Base-by-base conservation (phyloP, 2,329 filamentous ascomycete species). In the Pseudogymnoascus sp. region DNA sequence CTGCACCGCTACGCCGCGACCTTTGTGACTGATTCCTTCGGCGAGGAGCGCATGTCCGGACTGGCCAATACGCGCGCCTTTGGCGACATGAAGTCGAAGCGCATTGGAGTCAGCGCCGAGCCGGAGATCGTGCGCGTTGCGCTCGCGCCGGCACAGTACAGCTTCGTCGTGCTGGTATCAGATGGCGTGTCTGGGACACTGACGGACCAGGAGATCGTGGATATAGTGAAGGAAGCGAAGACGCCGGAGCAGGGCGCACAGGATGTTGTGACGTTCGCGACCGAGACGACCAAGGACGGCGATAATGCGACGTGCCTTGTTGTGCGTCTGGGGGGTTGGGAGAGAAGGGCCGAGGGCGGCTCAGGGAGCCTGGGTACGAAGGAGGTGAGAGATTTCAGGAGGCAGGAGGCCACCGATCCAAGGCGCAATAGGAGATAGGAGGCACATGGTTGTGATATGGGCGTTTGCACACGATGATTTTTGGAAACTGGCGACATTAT, bases 21-120 rank as follows among this genome's bases (percentile, higher is more conserved):
- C 2, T 93, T 97, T 72, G 88, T 96, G 16, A 94, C 93, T 0
- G 94, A 99, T 76, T 95, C 91, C 35, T 99, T 99, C 74, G 94
- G 94, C 71, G 94, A 99, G 76, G 92, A 97, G 76, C 91, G 94
- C 68, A 94, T 99, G 74, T 87, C 87, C 12, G 93, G 94, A 0
- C 82, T 99, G 0, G 94, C 94, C 68, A 99, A 99, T 76, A 95
- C 91, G 33, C 89, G 94, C 31, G 83, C 94, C 3, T 97, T 99
- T 72, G 94, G 94, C 26, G 94, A 99, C 77, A 91, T 97, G 76
- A 83, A 83, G 35, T 90, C 87, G 63, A 99, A 99, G 76, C 89
- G 93, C 61, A 88, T 97, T 61, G 94, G 94, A 29, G 93, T 99
- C 11, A 92, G 89, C 3, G 94, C 94, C 1, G 94, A 99, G 75